Base-by-base conservation (phyloP, 768 basidiomycete species). In the Tulasnella sp. region DNA sequence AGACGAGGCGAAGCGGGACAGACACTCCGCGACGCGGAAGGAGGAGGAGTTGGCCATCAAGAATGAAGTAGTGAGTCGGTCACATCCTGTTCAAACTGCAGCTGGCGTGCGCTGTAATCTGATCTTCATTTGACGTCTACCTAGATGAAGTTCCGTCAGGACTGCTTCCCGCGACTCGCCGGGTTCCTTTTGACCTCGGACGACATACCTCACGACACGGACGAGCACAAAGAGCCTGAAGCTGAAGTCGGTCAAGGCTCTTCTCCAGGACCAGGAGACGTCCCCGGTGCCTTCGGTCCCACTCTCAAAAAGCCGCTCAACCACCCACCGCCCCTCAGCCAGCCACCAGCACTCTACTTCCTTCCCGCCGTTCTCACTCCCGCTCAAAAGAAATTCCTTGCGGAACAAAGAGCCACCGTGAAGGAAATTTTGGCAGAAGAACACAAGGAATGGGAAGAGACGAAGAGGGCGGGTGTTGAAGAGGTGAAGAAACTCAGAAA, bases 31-130 rank as follows among this genome's bases (percentile, higher is more conserved):
- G 7, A 74, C 16, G 17, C 63, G 74, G 35, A 74, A 74, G 29
- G 63, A 74, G 63, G 74, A 74, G 63, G 74, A 74, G 42, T 41
- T 74, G n/a, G 74, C 74, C 0, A 68, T 74, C 16, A 74, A 74
- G 40, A 74, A 74, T 44, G 59, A 74, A 19, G 74, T 74, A 14
- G 74, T 74, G 44, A 3, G 73, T 73, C 17, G 0, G 8, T 62
- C 36, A 12, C 26, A 19, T 59, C 17, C 7, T 44, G 14, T 47
- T 5, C 26, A 29, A 9, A 14, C 1, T 34, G 6, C n/a, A 5
- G 59, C 62, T 9, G 67, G 26, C 42, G 26, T n/a, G 67, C 17
- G 29, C 4, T 7, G 40, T 39, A 22, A 40, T 41, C 6, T 22
- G 19, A n/a, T n/a, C n/a, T 72, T 12, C 16, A 6, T 73, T 29